Evolutionary conservation across 768 basidiomycete species (phyloP), one percentile per base, ranked within the genome.

Genomic region (Lentinula edodes): DNA sequence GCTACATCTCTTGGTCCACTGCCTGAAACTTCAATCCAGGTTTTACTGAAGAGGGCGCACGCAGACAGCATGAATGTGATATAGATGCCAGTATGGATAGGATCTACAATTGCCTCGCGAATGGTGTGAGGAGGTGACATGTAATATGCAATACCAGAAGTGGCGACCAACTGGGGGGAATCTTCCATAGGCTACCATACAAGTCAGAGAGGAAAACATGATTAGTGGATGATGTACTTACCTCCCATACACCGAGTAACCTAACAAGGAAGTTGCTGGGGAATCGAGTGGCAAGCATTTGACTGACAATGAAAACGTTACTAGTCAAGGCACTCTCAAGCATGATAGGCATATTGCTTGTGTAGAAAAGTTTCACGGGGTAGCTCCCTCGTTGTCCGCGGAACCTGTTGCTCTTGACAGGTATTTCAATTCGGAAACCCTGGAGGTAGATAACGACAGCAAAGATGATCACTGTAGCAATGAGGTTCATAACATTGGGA

Each of bases 321-420:
- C 87, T 89, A 1, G 93, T 93, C 61, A 98, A 79, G 13, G 95
- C 95, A 13, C 85, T 88, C 77, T 98, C 92, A 63, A 98, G 85
- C 96, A 99, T 99, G 81, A 99, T 98, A 61, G 96, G 96, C 96
- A 98, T 99, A 80, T 98, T 99, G 48, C 87, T 90, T 15, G 97
- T 98, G 77, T 98, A 99, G 80, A 99, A 98, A 41, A 98, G 86
- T 78, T 98, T 98, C 79, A 99, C 84, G 56, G 97, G 97, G 80
- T 98, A 98, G 13, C 86, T 84, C 45, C 93, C 95, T 35, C 95
- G 84, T 74, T 98, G 95, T n/a, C 97, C 97, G 61, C 95, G 84
- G 88, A 95, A 93, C 66, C 87, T 85, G 80, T 92, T 95, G 78
- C 88, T 90, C 84, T 98, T 98, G 72, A 98, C 93, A 7, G 95